These are phyloP conservation scores for Microdochium bolleyi DNA, from an alignment of 2,329 filamentous ascomycete genomes.

Conservation along the genomic window DNA sequence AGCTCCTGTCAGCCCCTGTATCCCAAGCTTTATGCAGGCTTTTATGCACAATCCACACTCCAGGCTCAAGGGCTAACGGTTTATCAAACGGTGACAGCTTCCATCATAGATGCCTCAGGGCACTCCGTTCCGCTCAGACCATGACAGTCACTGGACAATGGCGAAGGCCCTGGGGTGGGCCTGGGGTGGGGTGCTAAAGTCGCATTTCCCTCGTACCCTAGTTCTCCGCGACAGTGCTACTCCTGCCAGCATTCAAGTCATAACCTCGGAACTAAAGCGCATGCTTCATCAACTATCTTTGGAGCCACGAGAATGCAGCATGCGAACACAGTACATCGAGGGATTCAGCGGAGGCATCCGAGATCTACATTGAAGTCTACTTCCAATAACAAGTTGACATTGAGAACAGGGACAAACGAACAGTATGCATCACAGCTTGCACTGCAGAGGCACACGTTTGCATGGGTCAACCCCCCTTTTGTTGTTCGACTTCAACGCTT, in stretches of 20 bases:
- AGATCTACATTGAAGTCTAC: neutral
- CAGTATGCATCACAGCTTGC: neutral
- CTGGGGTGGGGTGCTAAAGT: neutral
- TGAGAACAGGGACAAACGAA: neutral
- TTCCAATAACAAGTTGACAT: neutral
- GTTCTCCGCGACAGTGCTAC: neutral
- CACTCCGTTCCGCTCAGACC: neutral
- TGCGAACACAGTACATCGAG: neutral
- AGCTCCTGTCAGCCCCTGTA: neutral
- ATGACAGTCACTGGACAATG: neutral
- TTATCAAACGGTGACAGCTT: too few species aligned
- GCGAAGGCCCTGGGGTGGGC: neutral
- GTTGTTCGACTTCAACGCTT: neutral
- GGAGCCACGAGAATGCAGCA: neutral
- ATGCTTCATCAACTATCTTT: neutral
- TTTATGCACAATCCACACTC: too few species aligned
- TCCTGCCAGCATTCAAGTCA: neutral
- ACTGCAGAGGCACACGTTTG: neutral
- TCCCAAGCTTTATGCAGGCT: neutral
- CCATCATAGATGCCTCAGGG: neutral
- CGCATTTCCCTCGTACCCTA: neutral
- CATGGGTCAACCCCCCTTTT: neutral
- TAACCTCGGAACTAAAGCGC: neutral
- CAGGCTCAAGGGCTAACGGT: too few species aligned
- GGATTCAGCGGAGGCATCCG: neutral